These are phyloP conservation scores for Leccinum pachyderme DNA, from an alignment of 1,284 basidiomycete species.

Conservation along the genomic window DNA sequence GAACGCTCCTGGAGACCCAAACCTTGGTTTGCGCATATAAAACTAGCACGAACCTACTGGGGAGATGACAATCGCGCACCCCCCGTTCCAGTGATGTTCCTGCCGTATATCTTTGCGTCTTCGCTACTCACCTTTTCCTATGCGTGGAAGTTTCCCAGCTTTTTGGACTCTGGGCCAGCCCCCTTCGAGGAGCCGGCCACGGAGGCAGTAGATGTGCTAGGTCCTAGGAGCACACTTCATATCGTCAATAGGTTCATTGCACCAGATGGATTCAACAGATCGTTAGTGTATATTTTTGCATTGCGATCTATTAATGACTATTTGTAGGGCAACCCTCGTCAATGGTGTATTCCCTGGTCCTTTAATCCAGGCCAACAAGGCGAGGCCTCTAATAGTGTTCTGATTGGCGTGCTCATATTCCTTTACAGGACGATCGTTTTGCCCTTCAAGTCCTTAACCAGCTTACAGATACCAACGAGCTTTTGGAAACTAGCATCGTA, in stretches of 20 bases:
- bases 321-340: conserved; percentile 24
- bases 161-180: neutral
- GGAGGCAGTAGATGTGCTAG: conserved; percentile 9
- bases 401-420: neutral
- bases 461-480: conserved; percentile 34
- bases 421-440: conserved; percentile 21
- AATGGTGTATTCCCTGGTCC: conserved; percentile 29
- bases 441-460: conserved; percentile 30
- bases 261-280: conserved; percentile 38
- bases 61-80: neutral
- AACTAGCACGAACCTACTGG: neutral
- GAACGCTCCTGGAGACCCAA: neutral
- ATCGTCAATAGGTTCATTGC: conserved; percentile 31
- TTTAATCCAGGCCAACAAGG: conserved; percentile 26
- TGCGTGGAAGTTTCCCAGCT: neutral
- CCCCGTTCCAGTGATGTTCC: neutral
- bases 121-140: neutral
- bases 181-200: neutral
- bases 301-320: neutral
- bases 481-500: conserved; percentile 36
- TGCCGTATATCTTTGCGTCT: neutral
- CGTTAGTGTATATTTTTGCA: conserved; percentile 5
- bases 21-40: conserved; percentile 10
- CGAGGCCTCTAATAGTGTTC: neutral
- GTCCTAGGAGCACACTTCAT: conserved; percentile 14